phyloP scores from a whole-genome alignment of 495 filamentous ascomycete genomes.

The Terfezia claveryi region DNA sequence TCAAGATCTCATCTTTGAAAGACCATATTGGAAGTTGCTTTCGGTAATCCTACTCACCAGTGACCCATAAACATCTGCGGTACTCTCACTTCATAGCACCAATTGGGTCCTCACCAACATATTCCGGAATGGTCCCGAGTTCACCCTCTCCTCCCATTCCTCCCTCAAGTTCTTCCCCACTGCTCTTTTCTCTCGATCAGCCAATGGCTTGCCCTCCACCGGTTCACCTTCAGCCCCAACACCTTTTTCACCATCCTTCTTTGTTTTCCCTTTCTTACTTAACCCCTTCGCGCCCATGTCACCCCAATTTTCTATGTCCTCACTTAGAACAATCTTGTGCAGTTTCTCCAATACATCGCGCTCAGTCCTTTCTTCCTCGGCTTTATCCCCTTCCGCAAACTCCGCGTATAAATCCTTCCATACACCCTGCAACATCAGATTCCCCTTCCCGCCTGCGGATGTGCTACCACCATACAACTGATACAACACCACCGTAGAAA shows the following conservation, averaged over 20 bases:
- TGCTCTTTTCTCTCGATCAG: constrained; percentile 3
- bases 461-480: constrained; percentile 47
- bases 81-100: neutral
- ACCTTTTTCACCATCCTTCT: constrained; percentile 30
- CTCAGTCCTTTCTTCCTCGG: constrained; percentile 44
- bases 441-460: constrained; percentile 50
- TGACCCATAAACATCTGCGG: neutral
- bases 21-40: constrained; percentile 73
- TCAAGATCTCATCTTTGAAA: constrained; percentile 53
- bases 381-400: constrained; percentile 44
- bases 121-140: constrained; percentile 34
- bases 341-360: constrained; percentile 39
- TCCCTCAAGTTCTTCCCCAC: constrained; percentile 29
- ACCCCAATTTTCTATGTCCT: constrained; percentile 39
- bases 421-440: constrained; percentile 47
- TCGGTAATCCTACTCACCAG: constrained; percentile 28
- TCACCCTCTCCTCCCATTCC: constrained; percentile 49
- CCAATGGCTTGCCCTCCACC: constrained; percentile 18
- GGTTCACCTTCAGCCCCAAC: constrained; percentile 26
- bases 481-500: constrained; percentile 64
- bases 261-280: constrained; percentile 11
- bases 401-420: constrained; percentile 81
- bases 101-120: constrained; percentile 28
- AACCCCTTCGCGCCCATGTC: constrained; percentile 33
- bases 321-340: constrained; percentile 35